Evolutionary conservation across 352 stramenopile genomes (phyloP).

Genomic region (Pythium utonaiense): DNA sequence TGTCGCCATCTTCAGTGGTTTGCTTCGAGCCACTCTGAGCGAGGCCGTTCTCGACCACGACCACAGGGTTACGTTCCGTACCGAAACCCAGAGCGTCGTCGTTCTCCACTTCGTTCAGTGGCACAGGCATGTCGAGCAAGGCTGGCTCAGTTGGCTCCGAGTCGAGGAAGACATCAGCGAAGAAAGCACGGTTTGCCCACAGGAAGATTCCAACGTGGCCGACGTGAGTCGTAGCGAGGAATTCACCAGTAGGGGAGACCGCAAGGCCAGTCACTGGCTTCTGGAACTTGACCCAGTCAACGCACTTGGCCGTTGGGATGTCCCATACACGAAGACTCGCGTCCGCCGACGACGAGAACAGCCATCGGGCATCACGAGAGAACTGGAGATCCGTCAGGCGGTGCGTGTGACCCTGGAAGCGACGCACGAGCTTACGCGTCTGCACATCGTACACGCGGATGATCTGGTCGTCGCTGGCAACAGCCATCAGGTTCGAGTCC

Average conservation of each 20-base stretch:
- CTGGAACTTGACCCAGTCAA: slow-evolving; percentile 95
- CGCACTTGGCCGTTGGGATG: slow-evolving; percentile 92
- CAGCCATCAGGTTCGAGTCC: slow-evolving; percentile 84
- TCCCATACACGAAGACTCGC: slow-evolving; percentile 92
- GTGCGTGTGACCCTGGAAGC: slow-evolving; percentile 80
- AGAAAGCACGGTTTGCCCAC: slow-evolving; percentile 95
- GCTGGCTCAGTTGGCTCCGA: slow-evolving; percentile 66
- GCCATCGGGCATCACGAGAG: slow-evolving; percentile 84
- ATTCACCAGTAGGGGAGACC: slow-evolving; percentile 94
- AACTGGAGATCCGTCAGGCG: slow-evolving; percentile 89
- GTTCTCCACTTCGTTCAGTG: slow-evolving; percentile 83
- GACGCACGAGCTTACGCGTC: slow-evolving; percentile 84
- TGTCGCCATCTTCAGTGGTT: slow-evolving; percentile 20
- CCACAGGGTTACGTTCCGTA: slow-evolving; percentile 44
- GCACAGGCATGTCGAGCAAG: slow-evolving; percentile 90
- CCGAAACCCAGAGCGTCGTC: slow-evolving; percentile 52
- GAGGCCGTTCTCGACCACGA: slow-evolving; percentile 22
- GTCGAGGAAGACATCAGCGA: slow-evolving; percentile 86
- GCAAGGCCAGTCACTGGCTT: slow-evolving; percentile 89
- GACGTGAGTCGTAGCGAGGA: slow-evolving; percentile 93
- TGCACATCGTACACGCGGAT: slow-evolving; percentile 84
- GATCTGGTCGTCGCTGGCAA: slow-evolving; percentile 87
- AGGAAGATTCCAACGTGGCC: slow-evolving; percentile 91
- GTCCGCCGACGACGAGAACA: slow-evolving; percentile 86
- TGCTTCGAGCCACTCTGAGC: slow-evolving; percentile 3